A percentile compares a stretch with the other conserved stretches of the same genome.
Conservation (phyloP, 2,329 filamentous ascomycete species). For the Cladobotryum mycophilum region DNA sequence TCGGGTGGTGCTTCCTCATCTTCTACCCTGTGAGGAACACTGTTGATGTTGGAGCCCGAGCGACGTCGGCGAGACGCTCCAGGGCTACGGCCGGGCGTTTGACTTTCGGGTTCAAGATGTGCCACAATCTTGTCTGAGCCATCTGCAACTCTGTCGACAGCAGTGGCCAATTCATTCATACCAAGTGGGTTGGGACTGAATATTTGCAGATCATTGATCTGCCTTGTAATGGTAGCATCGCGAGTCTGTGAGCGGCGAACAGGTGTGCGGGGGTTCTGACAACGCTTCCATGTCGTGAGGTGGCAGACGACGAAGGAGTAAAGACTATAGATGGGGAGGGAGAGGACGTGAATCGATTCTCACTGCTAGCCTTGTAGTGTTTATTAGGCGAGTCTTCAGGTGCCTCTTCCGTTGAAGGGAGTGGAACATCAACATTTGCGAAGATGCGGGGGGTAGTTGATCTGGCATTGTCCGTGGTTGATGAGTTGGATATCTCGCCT, state of each 20-base stretch:
- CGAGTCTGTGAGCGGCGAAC: background rate
- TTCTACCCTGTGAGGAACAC: constrained; percentile 16
- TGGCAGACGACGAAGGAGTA: background rate
- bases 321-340: constrained; percentile 1
- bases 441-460: background rate
- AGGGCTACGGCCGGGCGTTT: constrained; percentile 6
- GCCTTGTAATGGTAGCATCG: background rate
- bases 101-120: background rate
- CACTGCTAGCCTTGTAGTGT: constrained; percentile 13
- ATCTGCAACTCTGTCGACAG: constrained; percentile 7
- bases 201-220: constrained; percentile 8
- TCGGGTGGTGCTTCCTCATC: constrained; percentile 30
- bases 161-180: constrained; percentile 4
- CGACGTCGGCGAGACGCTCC: constrained; percentile 5
- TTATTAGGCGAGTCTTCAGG: background rate
- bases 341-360: background rate
- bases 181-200: constrained; percentile 1
- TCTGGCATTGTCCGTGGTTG: too few relatives aligned
- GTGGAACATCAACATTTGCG: constrained; percentile 8
- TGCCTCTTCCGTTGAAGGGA: constrained; percentile 13
- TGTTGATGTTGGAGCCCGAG: constrained; percentile 7
- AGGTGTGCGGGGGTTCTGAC: background rate
- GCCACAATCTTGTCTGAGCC: constrained; percentile 7
- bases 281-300: background rate
- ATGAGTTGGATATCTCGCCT: too few relatives aligned